A percentile compares a stretch with the other conserved stretches of the same genome.
Conservation (phyloP, 1,284 basidiomycete genomes). For the Ustilago loliicola region DNA sequence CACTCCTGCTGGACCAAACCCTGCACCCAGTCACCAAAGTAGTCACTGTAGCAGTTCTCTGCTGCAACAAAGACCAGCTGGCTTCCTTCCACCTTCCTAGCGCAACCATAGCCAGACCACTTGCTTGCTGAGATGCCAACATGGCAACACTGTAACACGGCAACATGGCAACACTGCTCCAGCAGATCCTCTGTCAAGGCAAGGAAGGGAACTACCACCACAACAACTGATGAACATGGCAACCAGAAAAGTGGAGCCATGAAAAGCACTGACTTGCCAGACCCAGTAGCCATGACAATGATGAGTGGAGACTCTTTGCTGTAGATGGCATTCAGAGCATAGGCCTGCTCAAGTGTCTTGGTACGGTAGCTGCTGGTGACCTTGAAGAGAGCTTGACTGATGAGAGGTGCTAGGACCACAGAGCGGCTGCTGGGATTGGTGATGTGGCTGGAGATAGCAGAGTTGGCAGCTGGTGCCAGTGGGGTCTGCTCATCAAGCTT, state of each 20-base stretch:
- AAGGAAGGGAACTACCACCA: constrained; percentile 5
- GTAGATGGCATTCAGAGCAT: constrained; percentile 1
- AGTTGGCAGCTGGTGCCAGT: background rate
- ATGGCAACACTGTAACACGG: too few relatives aligned
- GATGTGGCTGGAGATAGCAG: too few relatives aligned
- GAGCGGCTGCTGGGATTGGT: too few relatives aligned
- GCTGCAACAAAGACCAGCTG: constrained; percentile 1
- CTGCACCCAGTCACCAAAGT: background rate
- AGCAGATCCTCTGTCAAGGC: background rate
- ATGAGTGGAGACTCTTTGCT: too few relatives aligned
- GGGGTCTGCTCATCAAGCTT: background rate
- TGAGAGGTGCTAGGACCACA: too few relatives aligned
- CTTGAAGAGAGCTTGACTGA: too few relatives aligned
- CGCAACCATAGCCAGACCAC: background rate
- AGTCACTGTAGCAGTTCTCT: constrained; percentile 11
- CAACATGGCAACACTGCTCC: too few relatives aligned
- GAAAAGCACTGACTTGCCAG: background rate
- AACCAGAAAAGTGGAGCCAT: background rate
- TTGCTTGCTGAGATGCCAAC: constrained; percentile 4
- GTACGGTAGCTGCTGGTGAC: background rate
- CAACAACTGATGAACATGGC: background rate
- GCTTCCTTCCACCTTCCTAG: constrained; percentile 1
- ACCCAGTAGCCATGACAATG: too few relatives aligned
- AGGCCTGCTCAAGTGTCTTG: background rate
- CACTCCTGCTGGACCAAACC: background rate